Evolutionary conservation across 257 asterid genomes (phyloP), one percentile per base, ranked within the genome.

Genomic region (Ophiorrhiza pumila): DNA sequence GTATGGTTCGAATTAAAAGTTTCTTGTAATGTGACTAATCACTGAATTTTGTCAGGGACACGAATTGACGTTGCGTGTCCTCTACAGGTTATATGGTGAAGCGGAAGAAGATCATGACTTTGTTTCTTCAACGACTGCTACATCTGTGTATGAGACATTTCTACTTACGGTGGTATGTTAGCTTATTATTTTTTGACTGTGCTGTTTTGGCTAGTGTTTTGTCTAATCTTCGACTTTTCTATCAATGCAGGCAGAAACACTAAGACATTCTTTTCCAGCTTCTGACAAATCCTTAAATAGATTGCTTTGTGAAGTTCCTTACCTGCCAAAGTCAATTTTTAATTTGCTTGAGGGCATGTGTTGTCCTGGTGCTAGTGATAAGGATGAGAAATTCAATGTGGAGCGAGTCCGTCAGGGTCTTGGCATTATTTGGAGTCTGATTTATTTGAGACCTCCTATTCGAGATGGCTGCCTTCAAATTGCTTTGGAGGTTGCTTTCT

Each of bases 361-460:
- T 74, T 90, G 84, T 78, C 98, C 99, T 80, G 92, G 95, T 76
- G 68, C 79, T 66, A 77, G 85, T 74, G 85, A 79, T 71, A 85
- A 72, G 76, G 91, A 83, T 67, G 96, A 86, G 59, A 90, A 86
- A 81, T 52, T 89, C 55, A 88, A 87, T 85, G 95, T 89, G 27
- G 99, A 91, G 82, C 91, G 99, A 72, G 97, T 95, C 65, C 91
- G 95, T 72, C 99, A 95, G 85, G 99, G 99, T 71, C 97, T 95
- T 74, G 88, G 97, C 78, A 82, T 89, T 65, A 89, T 90, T 31
- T 95, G 99, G 99, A 89, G 89, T 87, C 85, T 95, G 80, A 90
- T 92, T 83, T 80, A 86, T 86, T 81, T 84, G 86, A 86, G 99
- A 82, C 99, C 99, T 83, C 92, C 97, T 42, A 82, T 87, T 78